phyloP scores from a whole-genome alignment of 2,329 filamentous ascomycete species.

The Penicillium sp. region DNA sequence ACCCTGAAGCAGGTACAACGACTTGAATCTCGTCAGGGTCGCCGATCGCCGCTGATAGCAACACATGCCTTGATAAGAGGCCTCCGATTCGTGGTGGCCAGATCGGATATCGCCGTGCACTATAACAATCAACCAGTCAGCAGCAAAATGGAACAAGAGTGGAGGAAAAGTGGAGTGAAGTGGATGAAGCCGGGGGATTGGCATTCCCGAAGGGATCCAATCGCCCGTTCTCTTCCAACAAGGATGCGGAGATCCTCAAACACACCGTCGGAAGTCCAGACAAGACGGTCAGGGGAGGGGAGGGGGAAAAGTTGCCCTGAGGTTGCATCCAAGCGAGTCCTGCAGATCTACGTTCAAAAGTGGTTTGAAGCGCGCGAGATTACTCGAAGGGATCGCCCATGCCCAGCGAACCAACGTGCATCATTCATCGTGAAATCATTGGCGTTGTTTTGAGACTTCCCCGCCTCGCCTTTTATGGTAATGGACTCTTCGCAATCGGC shows the following conservation, averaged over 20 bases:
- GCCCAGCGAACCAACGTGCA: slow-evolving; percentile 9
- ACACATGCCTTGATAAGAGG: slow-evolving; percentile 30
- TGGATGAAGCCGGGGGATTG: not conserved
- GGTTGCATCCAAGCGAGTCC: slow-evolving; percentile 19
- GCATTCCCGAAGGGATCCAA: not conserved
- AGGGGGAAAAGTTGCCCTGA: slow-evolving; percentile 5
- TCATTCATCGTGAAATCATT: not conserved
- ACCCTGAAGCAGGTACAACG: not conserved
- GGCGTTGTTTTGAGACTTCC: not conserved
- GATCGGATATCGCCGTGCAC: slow-evolving; percentile 20
- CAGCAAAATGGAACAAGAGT: not conserved
- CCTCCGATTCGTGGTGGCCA: slow-evolving; percentile 25
- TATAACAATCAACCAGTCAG: not conserved
- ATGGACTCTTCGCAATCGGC: not conserved
- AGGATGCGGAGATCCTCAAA: not conserved
- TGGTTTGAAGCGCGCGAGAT: slow-evolving; percentile 12
- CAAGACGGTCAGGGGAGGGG: not conserved
- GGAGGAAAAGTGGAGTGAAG: not conserved
- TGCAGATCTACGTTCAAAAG: slow-evolving; percentile 16
- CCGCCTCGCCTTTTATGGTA: slow-evolving; percentile 3
- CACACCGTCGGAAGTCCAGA: slow-evolving; percentile 7
- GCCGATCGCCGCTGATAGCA: slow-evolving; percentile 13
- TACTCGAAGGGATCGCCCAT: slow-evolving; percentile 14
- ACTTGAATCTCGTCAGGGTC: not conserved
- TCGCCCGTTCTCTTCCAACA: not conserved